Evolutionary conservation across 345 rosid genomes (phyloP), one percentile per base, ranked within the genome.

Genomic region (Salix suchowensis): DNA sequence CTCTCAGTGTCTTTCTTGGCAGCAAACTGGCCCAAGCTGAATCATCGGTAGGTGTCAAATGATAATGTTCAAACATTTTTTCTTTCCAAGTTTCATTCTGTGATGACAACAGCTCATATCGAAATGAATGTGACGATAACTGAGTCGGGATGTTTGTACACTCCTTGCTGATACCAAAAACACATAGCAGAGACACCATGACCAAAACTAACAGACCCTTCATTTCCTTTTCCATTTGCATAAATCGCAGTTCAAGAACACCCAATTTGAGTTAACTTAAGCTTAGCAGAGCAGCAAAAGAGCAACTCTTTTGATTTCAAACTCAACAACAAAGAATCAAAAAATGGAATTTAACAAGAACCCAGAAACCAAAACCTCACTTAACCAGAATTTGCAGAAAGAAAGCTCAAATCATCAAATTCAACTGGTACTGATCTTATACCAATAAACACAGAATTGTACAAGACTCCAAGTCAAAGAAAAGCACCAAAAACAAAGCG

Each of bases 21-120:
- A 93, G 78, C 88, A 78, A 65, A 84, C 76, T 84, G 64, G 88
- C 76, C 98, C 98, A 96, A 75, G 94, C 91, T 0, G 89, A 75
- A 23, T 96, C 98, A 79, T 96, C 98, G 5, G 95, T 91, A 6
- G 92, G 98, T 65, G 72, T 90, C 84, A 96, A 78, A 79, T 96
- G 99, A 83, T 93, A 88, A 79, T 92, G 91, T 48, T 88, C 85
- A 82, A 90, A 88, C 86, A 92, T 65, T 84, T 93, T 92, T 58
- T 84, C 72, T 73, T 84, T 92, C 86, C 90, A 87, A 0, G 97
- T 80, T 13, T 88, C 89, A 61, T 92, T 93, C 21, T 81, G 79
- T 19, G 99, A 96, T 37, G 85, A 77, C 7, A 89, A 79, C 67
- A 93, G 88, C 62, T 86, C 91, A 61, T 85, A 79, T 19, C 98